Conservation (phyloP, 2,329 filamentous ascomycete genomes). For the Colletotrichum sp. region DNA sequence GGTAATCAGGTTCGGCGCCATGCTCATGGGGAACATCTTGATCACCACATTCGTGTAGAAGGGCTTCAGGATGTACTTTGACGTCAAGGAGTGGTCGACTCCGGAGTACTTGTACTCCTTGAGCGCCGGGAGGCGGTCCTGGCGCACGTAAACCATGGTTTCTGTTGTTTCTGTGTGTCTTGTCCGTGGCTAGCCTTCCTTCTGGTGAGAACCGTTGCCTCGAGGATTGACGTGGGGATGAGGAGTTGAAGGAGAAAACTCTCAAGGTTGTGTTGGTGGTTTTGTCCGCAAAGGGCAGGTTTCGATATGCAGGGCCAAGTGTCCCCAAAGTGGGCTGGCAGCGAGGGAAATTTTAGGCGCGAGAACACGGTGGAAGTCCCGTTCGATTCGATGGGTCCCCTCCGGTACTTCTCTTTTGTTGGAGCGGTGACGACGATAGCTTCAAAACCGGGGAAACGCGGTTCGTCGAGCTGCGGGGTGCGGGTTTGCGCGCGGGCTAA, state of each 20-base stretch:
- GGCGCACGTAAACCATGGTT: slow-evolving; percentile 91
- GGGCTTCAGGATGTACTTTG: slow-evolving; percentile 93
- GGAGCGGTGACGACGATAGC: slow-evolving; percentile 20
- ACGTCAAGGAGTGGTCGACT: slow-evolving; percentile 88
- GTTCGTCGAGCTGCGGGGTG: neutral
- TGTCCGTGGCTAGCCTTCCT: neutral
- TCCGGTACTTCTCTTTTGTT: neutral
- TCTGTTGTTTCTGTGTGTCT: slow-evolving; percentile 26
- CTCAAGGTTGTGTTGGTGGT: neutral
- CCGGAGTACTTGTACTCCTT: slow-evolving; percentile 95
- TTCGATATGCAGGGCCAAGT: slow-evolving; percentile 6
- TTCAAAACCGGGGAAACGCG: slow-evolving; percentile 4
- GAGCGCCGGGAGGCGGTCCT: slow-evolving; percentile 85
- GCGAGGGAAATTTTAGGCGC: neutral
- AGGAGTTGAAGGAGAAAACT: neutral
- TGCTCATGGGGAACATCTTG: slow-evolving; percentile 91
- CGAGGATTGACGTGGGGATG: neutral
- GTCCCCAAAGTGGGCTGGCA: neutral
- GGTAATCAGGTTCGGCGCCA: slow-evolving; percentile 91
- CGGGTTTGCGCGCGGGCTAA: neutral
- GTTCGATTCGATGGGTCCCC: neutral
- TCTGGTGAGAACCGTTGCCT: neutral
- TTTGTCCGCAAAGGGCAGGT: neutral
- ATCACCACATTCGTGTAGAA: slow-evolving; percentile 97
- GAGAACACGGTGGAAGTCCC: slow-evolving; percentile 5